These are phyloP conservation scores for Jacaranda mimosifolia DNA, from an alignment of 257 asterid genomes.

Conservation along the genomic window DNA sequence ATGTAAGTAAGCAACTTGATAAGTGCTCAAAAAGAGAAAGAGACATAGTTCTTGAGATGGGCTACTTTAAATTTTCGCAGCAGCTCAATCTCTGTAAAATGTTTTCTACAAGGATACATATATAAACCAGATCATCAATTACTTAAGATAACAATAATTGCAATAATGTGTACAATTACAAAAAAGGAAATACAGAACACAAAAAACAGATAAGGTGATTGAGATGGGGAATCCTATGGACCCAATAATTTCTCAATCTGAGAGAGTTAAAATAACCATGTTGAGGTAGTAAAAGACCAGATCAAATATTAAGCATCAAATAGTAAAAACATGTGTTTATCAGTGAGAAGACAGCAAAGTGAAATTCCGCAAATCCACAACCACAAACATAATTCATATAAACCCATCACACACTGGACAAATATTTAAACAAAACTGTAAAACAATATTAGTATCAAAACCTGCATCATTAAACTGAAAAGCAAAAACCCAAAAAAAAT, in stretches of 20 bases:
- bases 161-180: slow-evolving; percentile 1
- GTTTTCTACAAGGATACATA: no score
- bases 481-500: neutral
- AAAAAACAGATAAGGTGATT: neutral
- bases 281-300: neutral
- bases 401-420: neutral
- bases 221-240: neutral
- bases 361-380: slow-evolving; percentile 18
- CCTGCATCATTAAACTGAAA: slow-evolving; percentile 1
- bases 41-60: no score
- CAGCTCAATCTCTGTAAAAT: no score
- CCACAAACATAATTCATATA: slow-evolving; percentile 5
- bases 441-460: neutral
- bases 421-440: slow-evolving; percentile 8
- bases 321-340: neutral
- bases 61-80: no score
- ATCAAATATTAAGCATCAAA: neutral
- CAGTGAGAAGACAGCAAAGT: neutral
- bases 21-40: no score
- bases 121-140: neutral
- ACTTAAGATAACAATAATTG: neutral
- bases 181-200: neutral
- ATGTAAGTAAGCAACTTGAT: no score
- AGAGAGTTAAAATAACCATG: neutral
- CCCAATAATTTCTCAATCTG: slow-evolving; percentile 13